A percentile compares a stretch with the other conserved stretches of the same genome.
These are phyloP conservation scores for Dioscorea zingiberensis DNA, from an alignment of 106 monocot genomes.

Conservation along the genomic window DNA sequence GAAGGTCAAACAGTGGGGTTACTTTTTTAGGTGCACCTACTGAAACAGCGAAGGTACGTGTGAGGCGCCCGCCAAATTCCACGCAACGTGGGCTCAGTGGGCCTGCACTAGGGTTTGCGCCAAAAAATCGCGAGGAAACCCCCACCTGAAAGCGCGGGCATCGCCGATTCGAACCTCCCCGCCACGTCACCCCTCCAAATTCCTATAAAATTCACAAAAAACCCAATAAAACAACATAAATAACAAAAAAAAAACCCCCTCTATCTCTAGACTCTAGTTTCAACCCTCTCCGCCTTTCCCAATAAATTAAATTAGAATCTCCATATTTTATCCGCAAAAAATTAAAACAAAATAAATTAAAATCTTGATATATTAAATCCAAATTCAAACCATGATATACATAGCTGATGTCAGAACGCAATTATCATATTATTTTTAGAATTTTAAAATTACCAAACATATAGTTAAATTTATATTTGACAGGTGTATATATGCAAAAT, in stretches of 20 bases:
- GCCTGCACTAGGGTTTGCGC: background rate
- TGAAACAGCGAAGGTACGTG: too few species aligned
- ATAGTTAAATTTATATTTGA: too few species aligned
- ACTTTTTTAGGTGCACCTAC: too few species aligned
- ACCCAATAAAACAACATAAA: background rate
- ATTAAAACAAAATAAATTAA: too few species aligned
- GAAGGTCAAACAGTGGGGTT: too few species aligned
- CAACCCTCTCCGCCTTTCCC: background rate
- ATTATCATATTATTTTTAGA: too few species aligned
- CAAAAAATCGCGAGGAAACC: conserved; percentile 8
- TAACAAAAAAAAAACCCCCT: background rate
- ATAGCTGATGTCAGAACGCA: too few species aligned
- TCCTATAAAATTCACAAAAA: too few species aligned
- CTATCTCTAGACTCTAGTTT: background rate
- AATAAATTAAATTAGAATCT: background rate
- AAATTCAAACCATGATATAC: too few species aligned
- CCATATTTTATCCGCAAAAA: too few species aligned
- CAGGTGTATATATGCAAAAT: background rate
- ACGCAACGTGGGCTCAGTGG: background rate
- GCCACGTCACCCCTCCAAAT: background rate
- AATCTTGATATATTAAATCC: too few species aligned
- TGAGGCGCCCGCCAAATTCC: background rate
- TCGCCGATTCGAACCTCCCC: conserved; percentile 8
- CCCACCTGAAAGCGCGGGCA: conserved; percentile 3
- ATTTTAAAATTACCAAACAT: too few species aligned